Conservation (phyloP, 2,329 filamentous ascomycete genomes). For the Alternaria alternata region DNA sequence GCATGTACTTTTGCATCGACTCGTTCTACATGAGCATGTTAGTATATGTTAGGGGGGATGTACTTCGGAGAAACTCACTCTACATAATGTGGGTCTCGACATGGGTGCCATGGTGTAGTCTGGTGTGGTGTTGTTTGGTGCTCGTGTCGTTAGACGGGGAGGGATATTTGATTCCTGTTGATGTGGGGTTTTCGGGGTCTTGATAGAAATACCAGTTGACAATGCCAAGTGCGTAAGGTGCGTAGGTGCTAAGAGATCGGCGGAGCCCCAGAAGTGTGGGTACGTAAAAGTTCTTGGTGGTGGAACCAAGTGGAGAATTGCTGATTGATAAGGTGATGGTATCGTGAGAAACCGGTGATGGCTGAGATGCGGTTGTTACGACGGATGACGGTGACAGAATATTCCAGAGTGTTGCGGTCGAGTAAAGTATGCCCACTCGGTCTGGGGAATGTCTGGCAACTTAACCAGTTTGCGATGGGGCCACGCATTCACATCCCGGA, state of each 20-base stretch:
- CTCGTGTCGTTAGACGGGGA: conserved; percentile 2
- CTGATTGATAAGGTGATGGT: conserved; percentile 23
- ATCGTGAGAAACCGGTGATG: conserved; percentile 15
- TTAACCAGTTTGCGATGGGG: conserved; percentile 20
- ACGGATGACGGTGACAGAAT: background rate
- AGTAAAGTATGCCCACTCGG: background rate
- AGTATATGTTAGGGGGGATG: conserved; percentile 8
- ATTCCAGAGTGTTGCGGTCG: conserved; percentile 6
- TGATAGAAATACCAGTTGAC: conserved; percentile 18
- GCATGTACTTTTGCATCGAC: conserved; percentile 52
- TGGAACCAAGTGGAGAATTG: conserved; percentile 21
- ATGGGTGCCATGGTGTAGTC: conserved; percentile 26
- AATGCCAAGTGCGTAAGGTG: conserved; percentile 25
- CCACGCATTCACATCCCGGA: conserved; percentile 28
- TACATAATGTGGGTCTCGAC: conserved; percentile 31
- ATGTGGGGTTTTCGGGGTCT: conserved; percentile 24
- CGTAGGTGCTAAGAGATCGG: conserved; percentile 19
- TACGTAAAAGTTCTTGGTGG: conserved; percentile 24
- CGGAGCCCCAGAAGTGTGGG: conserved; percentile 22
- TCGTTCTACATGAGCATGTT: conserved; percentile 31
- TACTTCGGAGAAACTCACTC: conserved; percentile 25
- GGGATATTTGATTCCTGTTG: conserved; percentile 13
- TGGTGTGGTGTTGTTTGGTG: conserved; percentile 6
- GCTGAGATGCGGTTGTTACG: conserved; percentile 19
- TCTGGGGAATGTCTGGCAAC: conserved; percentile 5